Evolutionary conservation across 345 rosid genomes (phyloP).

Genomic region (Firmiana major): DNA sequence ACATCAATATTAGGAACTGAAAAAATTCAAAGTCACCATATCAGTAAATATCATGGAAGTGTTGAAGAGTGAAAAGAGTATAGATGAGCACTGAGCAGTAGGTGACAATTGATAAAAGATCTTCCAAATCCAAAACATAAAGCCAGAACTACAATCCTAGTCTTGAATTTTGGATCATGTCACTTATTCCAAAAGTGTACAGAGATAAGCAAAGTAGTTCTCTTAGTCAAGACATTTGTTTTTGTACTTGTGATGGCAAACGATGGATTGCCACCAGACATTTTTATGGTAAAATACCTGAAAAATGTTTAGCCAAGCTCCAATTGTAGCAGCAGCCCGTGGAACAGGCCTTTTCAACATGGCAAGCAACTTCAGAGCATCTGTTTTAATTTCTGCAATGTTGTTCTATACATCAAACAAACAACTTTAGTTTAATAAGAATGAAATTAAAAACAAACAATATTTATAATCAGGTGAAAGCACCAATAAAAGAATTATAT

Average conservation of each 20-base stretch:
- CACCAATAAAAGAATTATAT: conserved; percentile 10
- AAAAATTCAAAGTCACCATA: conserved; percentile 15
- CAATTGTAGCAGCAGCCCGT: conserved; percentile 76
- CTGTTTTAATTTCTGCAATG: conserved; percentile 75
- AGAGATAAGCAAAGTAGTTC: background rate
- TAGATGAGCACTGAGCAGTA: background rate
- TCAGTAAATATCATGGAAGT: background rate
- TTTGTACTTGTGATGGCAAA: background rate
- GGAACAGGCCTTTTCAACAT: conserved; percentile 83
- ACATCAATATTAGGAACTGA: conserved; percentile 81
- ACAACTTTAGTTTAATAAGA: conserved; percentile 12
- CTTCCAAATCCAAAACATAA: background rate
- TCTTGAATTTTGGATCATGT: background rate
- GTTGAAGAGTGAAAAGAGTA: background rate
- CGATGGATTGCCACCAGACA: background rate
- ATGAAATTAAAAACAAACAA: background rate
- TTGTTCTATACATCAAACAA: conserved; percentile 51
- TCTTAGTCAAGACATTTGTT: background rate
- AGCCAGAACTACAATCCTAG: background rate
- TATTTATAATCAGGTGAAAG: conserved; percentile 10
- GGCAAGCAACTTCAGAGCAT: conserved; percentile 73
- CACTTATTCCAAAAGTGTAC: background rate
- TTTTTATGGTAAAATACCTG: conserved; percentile 44
- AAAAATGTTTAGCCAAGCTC: conserved; percentile 94
- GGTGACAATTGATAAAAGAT: background rate